phyloP scores from a whole-genome alignment of 2,329 filamentous ascomycete species.

The Cucurbitaria berberidis region DNA sequence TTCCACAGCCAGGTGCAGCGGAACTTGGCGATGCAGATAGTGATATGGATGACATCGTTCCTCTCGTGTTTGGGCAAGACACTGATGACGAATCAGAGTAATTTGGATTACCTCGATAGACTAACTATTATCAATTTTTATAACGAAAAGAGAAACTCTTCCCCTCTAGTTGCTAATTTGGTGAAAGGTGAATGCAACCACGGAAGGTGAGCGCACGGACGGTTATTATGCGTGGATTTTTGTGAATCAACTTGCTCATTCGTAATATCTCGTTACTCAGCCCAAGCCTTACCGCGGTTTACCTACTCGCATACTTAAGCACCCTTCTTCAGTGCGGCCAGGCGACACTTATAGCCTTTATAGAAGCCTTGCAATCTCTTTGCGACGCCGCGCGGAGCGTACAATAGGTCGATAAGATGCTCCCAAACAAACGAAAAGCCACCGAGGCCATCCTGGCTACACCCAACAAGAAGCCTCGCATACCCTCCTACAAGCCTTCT shows the following conservation, averaged over 20 bases:
- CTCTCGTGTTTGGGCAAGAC: slow-evolving; percentile 44
- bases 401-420: neutral
- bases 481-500: neutral
- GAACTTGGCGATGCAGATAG: slow-evolving; percentile 23
- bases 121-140: neutral
- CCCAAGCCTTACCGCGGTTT: neutral
- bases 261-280: neutral
- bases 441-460: neutral
- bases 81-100: slow-evolving; percentile 45
- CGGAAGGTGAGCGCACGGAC: slow-evolving; percentile 7
- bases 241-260: no score
- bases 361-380: no score
- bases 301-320: no score
- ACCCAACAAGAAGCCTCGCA: neutral
- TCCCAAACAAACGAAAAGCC: neutral
- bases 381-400: neutral
- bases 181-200: slow-evolving; percentile 14
- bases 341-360: no score
- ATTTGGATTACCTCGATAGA: neutral
- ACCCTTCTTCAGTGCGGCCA: no score
- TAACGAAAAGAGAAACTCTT: neutral
- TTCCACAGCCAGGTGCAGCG: slow-evolving; percentile 22
- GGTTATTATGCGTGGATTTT: no score
- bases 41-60: slow-evolving; percentile 38
- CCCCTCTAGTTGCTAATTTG: neutral